Evolutionary conservation across 2,329 filamentous ascomycete species (phyloP).

Genomic region (Curvularia spicifera): DNA sequence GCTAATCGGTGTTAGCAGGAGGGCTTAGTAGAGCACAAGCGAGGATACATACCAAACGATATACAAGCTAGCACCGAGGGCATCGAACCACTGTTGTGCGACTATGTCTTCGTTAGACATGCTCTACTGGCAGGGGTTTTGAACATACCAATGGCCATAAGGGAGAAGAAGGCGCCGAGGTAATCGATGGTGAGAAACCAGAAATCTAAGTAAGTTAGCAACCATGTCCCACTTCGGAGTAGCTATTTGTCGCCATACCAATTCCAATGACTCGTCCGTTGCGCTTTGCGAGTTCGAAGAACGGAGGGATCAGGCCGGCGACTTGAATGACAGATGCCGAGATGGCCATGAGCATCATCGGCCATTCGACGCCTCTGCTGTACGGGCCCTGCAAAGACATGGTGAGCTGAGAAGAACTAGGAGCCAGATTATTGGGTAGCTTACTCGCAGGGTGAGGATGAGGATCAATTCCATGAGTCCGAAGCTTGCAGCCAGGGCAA

Average conservation of each 20-base stretch:
- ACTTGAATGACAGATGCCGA: conserved; percentile 64
- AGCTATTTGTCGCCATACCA: conserved; percentile 52
- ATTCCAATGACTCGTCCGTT: conserved; percentile 67
- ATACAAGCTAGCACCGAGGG: conserved; percentile 66
- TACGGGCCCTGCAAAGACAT: conserved; percentile 58
- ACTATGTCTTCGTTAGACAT: conserved; percentile 47
- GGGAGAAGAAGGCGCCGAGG: conserved; percentile 66
- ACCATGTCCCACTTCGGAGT: background rate
- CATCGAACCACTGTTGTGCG: conserved; percentile 66
- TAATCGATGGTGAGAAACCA: conserved; percentile 67
- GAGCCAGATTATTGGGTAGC: conserved; percentile 5
- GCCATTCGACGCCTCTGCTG: conserved; percentile 59
- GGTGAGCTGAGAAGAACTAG: background rate
- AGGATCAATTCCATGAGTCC: conserved; percentile 63
- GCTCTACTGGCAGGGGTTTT: too few species aligned
- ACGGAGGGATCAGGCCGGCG: conserved; percentile 65
- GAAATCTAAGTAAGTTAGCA: conserved; percentile 50
- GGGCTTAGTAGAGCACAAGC: background rate
- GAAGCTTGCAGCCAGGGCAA: conserved; percentile 54
- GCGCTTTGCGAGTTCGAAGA: conserved; percentile 67
- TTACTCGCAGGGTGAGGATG: conserved; percentile 63
- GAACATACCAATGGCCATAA: conserved; percentile 64
- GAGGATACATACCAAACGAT: conserved; percentile 60
- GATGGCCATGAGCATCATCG: conserved; percentile 63
- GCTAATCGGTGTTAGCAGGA: conserved; percentile 41